Evolutionary conservation across 1,139 yeast genomes (phyloP), one percentile per base, ranked within the genome.

Genomic region (Schizosaccharomyces versatilis): DNA sequence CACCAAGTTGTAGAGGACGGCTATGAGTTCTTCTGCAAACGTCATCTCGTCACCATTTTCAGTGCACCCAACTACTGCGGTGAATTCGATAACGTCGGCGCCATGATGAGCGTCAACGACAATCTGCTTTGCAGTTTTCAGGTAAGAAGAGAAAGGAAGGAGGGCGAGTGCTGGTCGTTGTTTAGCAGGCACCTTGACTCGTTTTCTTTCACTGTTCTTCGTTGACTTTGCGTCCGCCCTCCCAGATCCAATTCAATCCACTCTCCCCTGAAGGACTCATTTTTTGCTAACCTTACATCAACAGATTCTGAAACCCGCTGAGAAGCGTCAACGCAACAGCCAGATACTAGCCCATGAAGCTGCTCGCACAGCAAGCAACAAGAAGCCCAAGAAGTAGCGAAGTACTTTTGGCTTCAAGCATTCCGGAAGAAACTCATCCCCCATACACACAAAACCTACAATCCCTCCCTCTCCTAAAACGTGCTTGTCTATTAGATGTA

Each of bases 1-100:
- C 98, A 90, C 73, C 96, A 88, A 72, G 97, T 90, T 59, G 97
- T 90, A 59, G 97, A 90, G 71, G 98, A 90, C 69, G 98, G 98
- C 60, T 90, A 90, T 69, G 97, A 90, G 71, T 90, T 90, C 68
- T 90, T 90, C 69, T 80, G 90, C 59, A 88, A 88, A 69, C 81
- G 97, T 64, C 96, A 88, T 70, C 77, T 90, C 67, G 97, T 90
- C 56, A 90, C 98, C 17, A 74, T 90, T 61, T 90, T 90, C 67
- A 80, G 93, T 53, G 97, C 97, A 54, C 98, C 97, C 61, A 90
- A 90, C 70, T 90, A 90, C 68, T 90, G 97, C 76, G 97, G 97
- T 62, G 97, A 90, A 69, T 90, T 90, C 67, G 96, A 90, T 69
- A 90, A 90, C 68, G 96, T 96, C 8, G 98, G 97, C 63, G 97